These are phyloP conservation scores for Candida ponderosae DNA, from an alignment of 805 yeast species.

Conservation along the genomic window DNA sequence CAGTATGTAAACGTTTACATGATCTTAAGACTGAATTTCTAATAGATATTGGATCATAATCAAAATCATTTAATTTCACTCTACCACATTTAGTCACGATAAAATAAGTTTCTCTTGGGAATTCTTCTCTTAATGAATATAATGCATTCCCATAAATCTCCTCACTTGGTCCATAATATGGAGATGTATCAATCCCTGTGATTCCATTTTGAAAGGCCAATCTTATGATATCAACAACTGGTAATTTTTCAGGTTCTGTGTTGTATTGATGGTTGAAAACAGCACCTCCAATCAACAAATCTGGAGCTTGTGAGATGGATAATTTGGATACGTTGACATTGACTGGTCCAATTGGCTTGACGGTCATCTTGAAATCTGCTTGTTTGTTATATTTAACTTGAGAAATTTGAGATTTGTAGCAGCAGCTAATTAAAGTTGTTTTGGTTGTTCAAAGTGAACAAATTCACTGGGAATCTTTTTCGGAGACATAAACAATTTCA, in stretches of 20 bases:
- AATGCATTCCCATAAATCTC: constrained; percentile 63
- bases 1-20: constrained; percentile 53
- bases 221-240: constrained; percentile 48
- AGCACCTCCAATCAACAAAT: constrained; percentile 80
- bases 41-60: constrained; percentile 58
- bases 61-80: constrained; percentile 57
- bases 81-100: constrained; percentile 88
- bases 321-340: constrained; percentile 1
- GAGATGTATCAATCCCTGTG: constrained; percentile 82
- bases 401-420: too few species aligned
- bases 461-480: too few species aligned
- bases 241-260: constrained; percentile 53
- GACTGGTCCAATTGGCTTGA: constrained; percentile 13
- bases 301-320: constrained; percentile 32
- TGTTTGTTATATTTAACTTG: too few species aligned
- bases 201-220: constrained; percentile 62
- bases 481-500: not conserved
- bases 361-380: constrained; percentile 1
- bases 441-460: not conserved
- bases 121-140: constrained; percentile 24
- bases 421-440: not conserved
- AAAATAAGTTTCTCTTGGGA: constrained; percentile 53
- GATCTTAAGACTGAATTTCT: constrained; percentile 60
- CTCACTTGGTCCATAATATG: constrained; percentile 90
- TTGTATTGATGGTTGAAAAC: constrained; percentile 78